Evolutionary conservation across 2,329 filamentous ascomycete genomes (phyloP).

Genomic region (Fusarium armeniacum): DNA sequence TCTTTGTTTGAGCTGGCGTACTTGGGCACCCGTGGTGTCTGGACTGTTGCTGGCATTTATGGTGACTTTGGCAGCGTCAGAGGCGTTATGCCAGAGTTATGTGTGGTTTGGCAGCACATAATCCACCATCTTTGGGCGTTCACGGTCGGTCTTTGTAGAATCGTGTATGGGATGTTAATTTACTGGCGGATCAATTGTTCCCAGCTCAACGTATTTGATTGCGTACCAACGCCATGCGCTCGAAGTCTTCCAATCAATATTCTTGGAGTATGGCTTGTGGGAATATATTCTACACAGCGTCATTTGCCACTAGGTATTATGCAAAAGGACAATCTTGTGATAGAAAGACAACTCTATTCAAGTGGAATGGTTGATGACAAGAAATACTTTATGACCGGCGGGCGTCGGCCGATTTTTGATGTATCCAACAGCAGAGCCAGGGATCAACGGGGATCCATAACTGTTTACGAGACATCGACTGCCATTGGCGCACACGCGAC

Average conservation of each 20-base stretch:
- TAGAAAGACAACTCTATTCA: background rate
- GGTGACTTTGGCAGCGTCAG: background rate
- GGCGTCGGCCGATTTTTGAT: too few species aligned
- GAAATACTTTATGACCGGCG: background rate
- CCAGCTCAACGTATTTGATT: background rate
- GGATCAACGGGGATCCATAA: background rate
- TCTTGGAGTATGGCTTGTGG: background rate
- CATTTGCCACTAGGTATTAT: background rate
- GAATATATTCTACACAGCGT: background rate
- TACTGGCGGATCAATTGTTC: accelerated
- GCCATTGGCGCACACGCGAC: background rate
- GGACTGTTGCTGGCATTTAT: too few species aligned
- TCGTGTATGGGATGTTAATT: accelerated
- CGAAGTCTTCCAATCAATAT: background rate
- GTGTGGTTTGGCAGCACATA: too few species aligned
- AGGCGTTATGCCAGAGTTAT: background rate
- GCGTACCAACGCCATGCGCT: background rate
- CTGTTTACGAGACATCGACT: background rate
- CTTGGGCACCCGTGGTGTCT: accelerated
- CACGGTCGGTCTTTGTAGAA: accelerated
- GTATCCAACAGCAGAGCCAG: background rate
- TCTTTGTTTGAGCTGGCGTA: too few species aligned
- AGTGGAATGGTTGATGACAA: background rate
- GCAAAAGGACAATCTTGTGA: background rate
- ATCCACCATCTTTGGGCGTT: background rate